Conservation (phyloP, 1,284 basidiomycete species). For the Crepidotus sp. region DNA sequence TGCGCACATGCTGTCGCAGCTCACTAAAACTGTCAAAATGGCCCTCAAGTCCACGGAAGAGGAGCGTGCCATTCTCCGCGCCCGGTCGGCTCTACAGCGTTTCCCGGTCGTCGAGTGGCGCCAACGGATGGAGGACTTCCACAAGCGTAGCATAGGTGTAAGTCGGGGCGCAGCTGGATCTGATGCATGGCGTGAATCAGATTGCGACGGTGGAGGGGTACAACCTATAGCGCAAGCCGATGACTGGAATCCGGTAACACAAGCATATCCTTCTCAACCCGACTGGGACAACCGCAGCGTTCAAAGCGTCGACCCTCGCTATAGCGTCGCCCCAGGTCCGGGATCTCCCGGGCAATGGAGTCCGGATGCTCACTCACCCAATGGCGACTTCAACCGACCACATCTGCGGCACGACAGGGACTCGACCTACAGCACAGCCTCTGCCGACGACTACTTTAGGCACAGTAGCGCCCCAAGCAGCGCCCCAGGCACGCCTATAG, state of each 20-base stretch:
- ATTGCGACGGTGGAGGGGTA: conserved; percentile 47
- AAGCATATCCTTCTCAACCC: conserved; percentile 34
- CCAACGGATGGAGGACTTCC: conserved; percentile 90
- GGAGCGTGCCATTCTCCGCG: conserved; percentile 84
- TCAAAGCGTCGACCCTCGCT: conserved; percentile 13
- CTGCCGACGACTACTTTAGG: conserved; percentile 50
- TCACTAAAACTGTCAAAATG: conserved; percentile 89
- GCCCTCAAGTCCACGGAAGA: conserved; percentile 85
- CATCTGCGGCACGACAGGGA: conserved; percentile 31
- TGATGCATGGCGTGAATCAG: conserved; percentile 71
- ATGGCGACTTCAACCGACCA: conserved; percentile 27
- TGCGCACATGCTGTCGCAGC: conserved; percentile 88
- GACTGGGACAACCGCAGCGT: conserved; percentile 38
- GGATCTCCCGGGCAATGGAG: conserved; percentile 51
- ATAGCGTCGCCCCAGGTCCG: conserved; percentile 27
- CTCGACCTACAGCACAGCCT: conserved; percentile 42
- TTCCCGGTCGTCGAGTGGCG: conserved; percentile 97
- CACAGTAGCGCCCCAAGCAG: conserved; percentile 27
- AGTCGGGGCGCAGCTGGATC: conserved; percentile 62
- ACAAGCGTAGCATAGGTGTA: conserved; percentile 69
- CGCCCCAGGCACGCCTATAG: conserved; percentile 22
- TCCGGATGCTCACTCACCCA: conserved; percentile 44
- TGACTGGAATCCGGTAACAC: conserved; percentile 38
- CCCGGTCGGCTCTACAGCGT: conserved; percentile 85
- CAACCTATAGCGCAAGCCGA: conserved; percentile 36